A percentile compares a stretch with the other conserved stretches of the same genome.
Evolutionary conservation across 2,329 filamentous ascomycete species (phyloP).

Genomic region (Paracorniculantispora psalliotae): DNA sequence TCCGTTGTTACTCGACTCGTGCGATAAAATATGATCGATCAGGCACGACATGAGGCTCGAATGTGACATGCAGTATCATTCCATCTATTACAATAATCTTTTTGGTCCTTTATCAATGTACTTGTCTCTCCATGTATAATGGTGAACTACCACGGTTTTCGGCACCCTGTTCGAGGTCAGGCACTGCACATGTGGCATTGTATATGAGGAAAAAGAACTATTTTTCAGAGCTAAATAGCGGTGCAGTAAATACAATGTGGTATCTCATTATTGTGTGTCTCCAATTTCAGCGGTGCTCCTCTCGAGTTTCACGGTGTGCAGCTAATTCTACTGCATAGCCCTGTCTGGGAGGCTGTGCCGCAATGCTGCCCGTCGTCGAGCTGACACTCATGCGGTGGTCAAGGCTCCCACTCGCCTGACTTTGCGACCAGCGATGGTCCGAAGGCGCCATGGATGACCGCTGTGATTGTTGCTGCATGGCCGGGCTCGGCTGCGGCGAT

Average conservation of each 20-base stretch:
- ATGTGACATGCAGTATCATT: too few species aligned
- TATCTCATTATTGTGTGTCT: neutral
- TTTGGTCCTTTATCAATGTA: too few species aligned
- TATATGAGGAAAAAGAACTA: neutral
- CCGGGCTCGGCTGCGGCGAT: constrained; percentile 8
- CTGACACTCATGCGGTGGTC: neutral
- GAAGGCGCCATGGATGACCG: constrained; percentile 32
- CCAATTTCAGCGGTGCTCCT: constrained; percentile 32
- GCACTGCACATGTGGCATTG: too few species aligned
- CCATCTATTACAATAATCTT: too few species aligned
- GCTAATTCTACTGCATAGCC: constrained; percentile 39
- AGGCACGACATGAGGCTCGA: too few species aligned
- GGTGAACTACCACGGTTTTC: too few species aligned
- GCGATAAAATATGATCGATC: too few species aligned
- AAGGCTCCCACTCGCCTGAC: constrained; percentile 9
- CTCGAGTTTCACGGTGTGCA: constrained; percentile 42
- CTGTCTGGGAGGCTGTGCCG: constrained; percentile 34
- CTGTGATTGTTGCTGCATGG: constrained; percentile 23
- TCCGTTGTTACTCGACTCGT: too few species aligned
- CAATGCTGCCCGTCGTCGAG: constrained; percentile 23
- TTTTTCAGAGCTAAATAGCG: neutral
- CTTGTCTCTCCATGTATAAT: too few species aligned
- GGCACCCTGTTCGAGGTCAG: too few species aligned
- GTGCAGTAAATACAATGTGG: neutral
- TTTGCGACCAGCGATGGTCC: constrained; percentile 14